phyloP scores from a whole-genome alignment of 1,284 basidiomycete species.

The Chiua sp. region DNA sequence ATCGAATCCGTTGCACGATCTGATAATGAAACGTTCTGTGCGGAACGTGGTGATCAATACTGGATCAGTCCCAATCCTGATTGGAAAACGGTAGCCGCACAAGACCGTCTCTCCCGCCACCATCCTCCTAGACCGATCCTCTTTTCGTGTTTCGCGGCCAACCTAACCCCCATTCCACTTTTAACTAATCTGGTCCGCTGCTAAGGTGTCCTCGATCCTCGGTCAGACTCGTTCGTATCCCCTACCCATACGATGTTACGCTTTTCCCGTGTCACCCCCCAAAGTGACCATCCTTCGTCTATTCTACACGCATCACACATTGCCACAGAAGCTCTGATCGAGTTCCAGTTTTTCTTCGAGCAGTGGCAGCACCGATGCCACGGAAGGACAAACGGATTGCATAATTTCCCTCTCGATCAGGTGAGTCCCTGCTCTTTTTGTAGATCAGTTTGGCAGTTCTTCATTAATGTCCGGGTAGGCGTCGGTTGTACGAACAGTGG shows the following conservation, averaged over 20 bases:
- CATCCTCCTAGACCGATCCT: too few relatives aligned
- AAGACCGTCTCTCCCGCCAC: too few relatives aligned
- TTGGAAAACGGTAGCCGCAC: too few relatives aligned
- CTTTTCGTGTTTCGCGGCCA: conserved; percentile 34
- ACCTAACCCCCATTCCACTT: conserved; percentile 9
- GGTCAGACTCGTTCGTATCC: conserved; percentile 39
- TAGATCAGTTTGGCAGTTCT: conserved; percentile 12
- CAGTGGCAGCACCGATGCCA: conserved; percentile 30
- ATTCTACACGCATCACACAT: conserved; percentile 10
- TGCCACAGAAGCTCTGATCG: conserved; percentile 32
- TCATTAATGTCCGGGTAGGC: conserved; percentile 19
- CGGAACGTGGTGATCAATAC: too few relatives aligned
- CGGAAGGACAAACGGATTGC: conserved; percentile 30
- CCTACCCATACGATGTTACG: conserved; percentile 25
- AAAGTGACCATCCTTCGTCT: conserved; percentile 12
- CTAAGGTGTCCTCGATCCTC: conserved; percentile 37
- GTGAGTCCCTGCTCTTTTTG: conserved; percentile 8
- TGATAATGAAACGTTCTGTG: too few relatives aligned
- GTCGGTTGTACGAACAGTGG: too few relatives aligned
- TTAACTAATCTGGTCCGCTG: conserved; percentile 36
- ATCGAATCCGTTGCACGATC: too few relatives aligned
- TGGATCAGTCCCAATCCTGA: too few relatives aligned
- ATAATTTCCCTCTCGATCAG: conserved; percentile 28
- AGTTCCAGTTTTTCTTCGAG: conserved; percentile 30
- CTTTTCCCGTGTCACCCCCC: conserved; percentile 24